Percentiles rank a stretch among this genome's conserved stretches.
Conservation (phyloP, 768 basidiomycete genomes). For the Boletus vermiculosoides region DNA sequence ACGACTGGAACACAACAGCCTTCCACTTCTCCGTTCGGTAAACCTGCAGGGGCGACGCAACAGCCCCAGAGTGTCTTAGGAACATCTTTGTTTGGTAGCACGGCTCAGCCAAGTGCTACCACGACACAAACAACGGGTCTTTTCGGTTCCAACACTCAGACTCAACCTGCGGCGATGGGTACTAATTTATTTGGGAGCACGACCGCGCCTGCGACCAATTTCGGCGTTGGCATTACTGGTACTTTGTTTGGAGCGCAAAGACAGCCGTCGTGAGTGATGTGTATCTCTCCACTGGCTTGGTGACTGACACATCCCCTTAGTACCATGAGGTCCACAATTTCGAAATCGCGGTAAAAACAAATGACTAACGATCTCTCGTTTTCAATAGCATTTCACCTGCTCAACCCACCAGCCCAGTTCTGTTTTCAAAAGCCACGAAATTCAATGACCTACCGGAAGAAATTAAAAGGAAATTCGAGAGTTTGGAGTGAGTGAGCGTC, state of each 20-base stretch:
- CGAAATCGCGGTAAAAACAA: background rate
- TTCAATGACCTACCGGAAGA: conserved; percentile 82
- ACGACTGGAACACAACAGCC: conserved; percentile 33
- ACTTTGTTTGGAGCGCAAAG: conserved; percentile 32
- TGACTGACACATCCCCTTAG: conserved; percentile 4
- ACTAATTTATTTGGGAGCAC: conserved; percentile 31
- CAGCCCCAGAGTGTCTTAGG: conserved; percentile 32
- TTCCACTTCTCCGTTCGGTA: conserved; percentile 38
- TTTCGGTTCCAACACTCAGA: conserved; percentile 21
- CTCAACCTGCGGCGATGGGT: conserved; percentile 16
- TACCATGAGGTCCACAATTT: conserved; percentile 28
- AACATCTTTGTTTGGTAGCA: conserved; percentile 30
- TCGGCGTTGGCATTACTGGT: conserved; percentile 5
- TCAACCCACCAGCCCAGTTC: conserved; percentile 27
- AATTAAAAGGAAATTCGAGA: conserved; percentile 60
- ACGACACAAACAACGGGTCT: conserved; percentile 15
- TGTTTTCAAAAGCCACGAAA: conserved; percentile 56
- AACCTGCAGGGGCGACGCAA: conserved; percentile 24
- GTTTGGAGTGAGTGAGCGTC: conserved; percentile 59
- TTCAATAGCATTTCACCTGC: conserved; percentile 30
- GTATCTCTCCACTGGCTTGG: background rate
- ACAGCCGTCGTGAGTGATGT: conserved; percentile 30
- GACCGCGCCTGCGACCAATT: background rate
- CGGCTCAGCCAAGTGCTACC: conserved; percentile 16
- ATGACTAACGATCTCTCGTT: conserved; percentile 1